Evolutionary conservation across 2,329 filamentous ascomycete genomes (phyloP), one percentile per base, ranked within the genome.

Genomic region (Claviceps pusilla): DNA sequence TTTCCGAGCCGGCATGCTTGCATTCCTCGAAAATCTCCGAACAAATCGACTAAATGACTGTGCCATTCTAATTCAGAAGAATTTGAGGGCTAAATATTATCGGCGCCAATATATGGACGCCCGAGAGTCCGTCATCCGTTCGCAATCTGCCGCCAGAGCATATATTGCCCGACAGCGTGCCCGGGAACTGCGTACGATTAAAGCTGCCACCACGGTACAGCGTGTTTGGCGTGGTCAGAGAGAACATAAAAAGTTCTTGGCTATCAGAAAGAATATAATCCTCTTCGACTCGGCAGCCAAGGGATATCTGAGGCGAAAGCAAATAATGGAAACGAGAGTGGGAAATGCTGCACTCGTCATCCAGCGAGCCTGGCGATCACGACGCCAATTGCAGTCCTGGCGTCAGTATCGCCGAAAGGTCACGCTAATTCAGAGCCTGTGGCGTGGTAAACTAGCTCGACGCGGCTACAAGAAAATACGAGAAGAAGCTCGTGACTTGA

Each of bases 41-140:
- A 96, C 93, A 12, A 88, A 78, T 60, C 84, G 90, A 56, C 78
- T 98, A 66, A 97, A 95, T 66, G 87, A 89, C 60, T 95, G 90
- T 61, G 93, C 93, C 12, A 87, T 95, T 62, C 87, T 98, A 83
- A 98, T 98, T 55, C 93, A 98, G 71, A 98, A 98, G 83, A 98
- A 98, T 65, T 73, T 98, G 54, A 86, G 84, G 59, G 89, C 89
- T 68, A 95, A 95, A 71, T 97, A 95, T 73, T 96, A 96, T 71
- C 84, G 93, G 55, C 86, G 86, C 62, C 87, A 86, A 64, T 98
- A 95, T 68, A 77, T 98, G 47, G 87, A 93, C 59, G 89, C 89
- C 53, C 83, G 91, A 51, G 79, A 86, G 55, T 83, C 89, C 24
- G 84, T 98, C 59, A 76, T 95, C 58, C 75, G 77, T 48, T 84